A percentile compares a stretch with the other conserved stretches of the same genome.
These are phyloP conservation scores for Leptomonas pyrrhocoris DNA, from an alignment of 208 protist genomes.

Conservation along the genomic window DNA sequence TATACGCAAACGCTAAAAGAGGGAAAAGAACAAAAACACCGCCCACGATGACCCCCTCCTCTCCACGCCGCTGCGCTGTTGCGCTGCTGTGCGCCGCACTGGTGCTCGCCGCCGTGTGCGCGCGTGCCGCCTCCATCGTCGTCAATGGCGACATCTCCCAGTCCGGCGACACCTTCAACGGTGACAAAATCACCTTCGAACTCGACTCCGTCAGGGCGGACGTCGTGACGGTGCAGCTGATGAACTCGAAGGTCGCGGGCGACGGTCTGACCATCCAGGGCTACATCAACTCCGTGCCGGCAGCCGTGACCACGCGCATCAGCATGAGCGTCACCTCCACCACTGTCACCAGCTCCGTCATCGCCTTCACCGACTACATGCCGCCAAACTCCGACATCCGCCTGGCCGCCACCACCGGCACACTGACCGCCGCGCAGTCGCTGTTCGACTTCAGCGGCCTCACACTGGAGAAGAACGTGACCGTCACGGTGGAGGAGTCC, in stretches of 20 bases:
- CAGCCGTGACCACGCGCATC: conserved; percentile 6
- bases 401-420: conserved; percentile 19
- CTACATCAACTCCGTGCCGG: background rate
- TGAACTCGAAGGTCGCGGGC: conserved; percentile 22
- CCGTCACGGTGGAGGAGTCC: conserved; percentile 16
- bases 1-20: background rate
- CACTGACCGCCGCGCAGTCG: conserved; percentile 12
- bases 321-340: conserved; percentile 18
- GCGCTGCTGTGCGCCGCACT: conserved; percentile 28
- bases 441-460: conserved; percentile 33
- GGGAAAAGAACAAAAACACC: background rate
- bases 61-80: conserved; percentile 11
- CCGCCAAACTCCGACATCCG: conserved; percentile 25
- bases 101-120: conserved; percentile 23
- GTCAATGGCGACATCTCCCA: conserved; percentile 8
- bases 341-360: conserved; percentile 2
- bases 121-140: conserved; percentile 4
- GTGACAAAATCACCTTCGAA: conserved; percentile 21
- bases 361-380: conserved; percentile 22
- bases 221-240: conserved; percentile 25
- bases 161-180: conserved; percentile 9
- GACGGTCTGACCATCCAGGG: conserved; percentile 9
- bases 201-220: background rate
- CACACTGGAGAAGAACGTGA: conserved; percentile 14
- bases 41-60: background rate